A percentile compares a stretch with the other conserved stretches of the same genome.
These are phyloP conservation scores for Pilobolus umbonatus DNA, from an alignment of 192 early-diverging fungal genomes.

Conservation along the genomic window DNA sequence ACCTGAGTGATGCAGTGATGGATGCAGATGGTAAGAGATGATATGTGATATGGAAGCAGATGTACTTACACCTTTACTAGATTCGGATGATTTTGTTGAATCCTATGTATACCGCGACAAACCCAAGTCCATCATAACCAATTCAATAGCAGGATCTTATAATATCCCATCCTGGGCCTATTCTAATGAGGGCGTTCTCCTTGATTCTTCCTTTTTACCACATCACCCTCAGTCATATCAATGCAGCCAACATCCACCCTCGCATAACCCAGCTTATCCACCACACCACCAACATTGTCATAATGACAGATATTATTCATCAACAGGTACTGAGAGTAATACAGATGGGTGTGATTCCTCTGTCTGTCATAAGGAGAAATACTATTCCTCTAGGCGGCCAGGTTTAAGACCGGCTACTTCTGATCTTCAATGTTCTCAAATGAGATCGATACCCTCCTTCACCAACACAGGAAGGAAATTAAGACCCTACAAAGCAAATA, in stretches of 20 bases:
- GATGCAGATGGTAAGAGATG: constrained; percentile 27
- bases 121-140: constrained; percentile 2
- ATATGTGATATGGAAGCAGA: neutral
- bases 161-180: constrained; percentile 6
- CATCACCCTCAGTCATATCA: no score
- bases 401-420: constrained; percentile 27
- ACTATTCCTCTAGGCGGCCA: constrained; percentile 14
- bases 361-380: neutral
- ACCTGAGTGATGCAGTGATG: constrained; percentile 31
- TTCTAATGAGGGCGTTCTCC: constrained; percentile 5
- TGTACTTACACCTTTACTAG: constrained; percentile 13
- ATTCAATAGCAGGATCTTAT: constrained; percentile 3
- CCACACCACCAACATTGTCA: neutral
- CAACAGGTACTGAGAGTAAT: constrained; percentile 15
- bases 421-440: constrained; percentile 13
- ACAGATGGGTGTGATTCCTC: constrained; percentile 8
- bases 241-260: constrained; percentile 9
- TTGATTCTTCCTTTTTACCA: constrained; percentile 2
- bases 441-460: neutral
- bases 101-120: constrained; percentile 32
- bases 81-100: constrained; percentile 36
- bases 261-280: neutral
- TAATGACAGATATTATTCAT: constrained; percentile 13
- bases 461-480: neutral
- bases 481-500: neutral